Evolutionary conservation across 768 basidiomycete species (phyloP), one percentile per base, ranked within the genome.

Genomic region (Clavaria fumosa): DNA sequence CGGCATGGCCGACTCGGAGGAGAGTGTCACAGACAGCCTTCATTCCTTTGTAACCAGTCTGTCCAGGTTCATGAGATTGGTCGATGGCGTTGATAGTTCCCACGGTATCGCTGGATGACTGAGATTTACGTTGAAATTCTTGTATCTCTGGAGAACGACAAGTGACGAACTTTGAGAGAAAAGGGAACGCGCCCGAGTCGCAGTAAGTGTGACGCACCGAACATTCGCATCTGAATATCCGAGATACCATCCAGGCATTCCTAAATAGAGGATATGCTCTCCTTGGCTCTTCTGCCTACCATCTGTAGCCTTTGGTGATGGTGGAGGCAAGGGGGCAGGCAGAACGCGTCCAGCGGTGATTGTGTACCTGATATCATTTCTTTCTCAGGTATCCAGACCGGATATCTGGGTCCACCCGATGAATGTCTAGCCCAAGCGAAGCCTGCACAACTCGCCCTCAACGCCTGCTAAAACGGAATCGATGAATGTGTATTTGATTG

Each of bases 191-290:
- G 23, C n/a, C n/a, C n/a, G n/a, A n/a, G n/a, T 35, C 26, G 9
- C 23, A 41, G 31, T 17, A 27, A 28, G 39, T 30, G 22, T 14
- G 22, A 41, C 70, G 42, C 53, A 85, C 84, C 85, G 49, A 89
- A 89, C 54, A 89, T 86, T 49, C 85, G 78, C 35, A 85, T 84
- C 57, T 89, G 83, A 22, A 89, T 83, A 56, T 89, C 85, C 12
- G 83, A 86, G 42, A 89, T 78, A 45, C 72, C 72, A 52, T 84
- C n/a, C n/a, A n/a, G n/a, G n/a, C n/a, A n/a, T n/a, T n/a, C n/a
- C n/a, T n/a, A n/a, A n/a, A n/a, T n/a, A 50, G 43, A 45, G 39
- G 47, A 71, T 80, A 54, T 54, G 83, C 80, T 82, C 79, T 45
- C 70, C 65, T 50, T 73, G 74, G 55, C 61, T 74, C 53, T 61